Base-by-base conservation (phyloP, 1,284 basidiomycete genomes). In the Ustilago shanxiensis region DNA sequence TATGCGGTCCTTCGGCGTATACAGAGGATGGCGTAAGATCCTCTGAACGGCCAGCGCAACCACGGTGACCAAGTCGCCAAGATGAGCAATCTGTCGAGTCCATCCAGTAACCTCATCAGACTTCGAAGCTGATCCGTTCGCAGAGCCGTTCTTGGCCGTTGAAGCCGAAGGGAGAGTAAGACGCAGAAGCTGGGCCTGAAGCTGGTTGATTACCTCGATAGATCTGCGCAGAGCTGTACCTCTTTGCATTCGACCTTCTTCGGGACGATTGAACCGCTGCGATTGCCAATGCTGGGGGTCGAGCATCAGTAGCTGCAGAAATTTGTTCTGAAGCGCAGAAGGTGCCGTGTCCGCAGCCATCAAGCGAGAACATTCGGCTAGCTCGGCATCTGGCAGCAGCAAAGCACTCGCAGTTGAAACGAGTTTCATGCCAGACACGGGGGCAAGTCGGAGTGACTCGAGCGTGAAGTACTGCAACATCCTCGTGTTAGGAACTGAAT, bases 401-500 rank as follows among this genome's bases (percentile, higher is more conserved):
- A 62, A 31, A 6, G 67, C 37, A 29, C 59, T 55, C 16, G 66
- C 62, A 55, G 68, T 60, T 24, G 57, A 52, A 60, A 74, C 50
- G 44, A 75, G 57, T 74, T 76, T 70, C 58, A 66, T 55, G 26
- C 76, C 76, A 1, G 76, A 78, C 2, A 78, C 76, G 8, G 76
- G 76, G 10, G 64, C 71, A 2, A 88, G 84, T 14, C 80, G 85
- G 26, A 88, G 86, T 37, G 84, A 80, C 39, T 88, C 87, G 26
- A 91, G 84, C 0, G 89, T 86, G 76, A 91, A 90, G 71, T 90
- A 91, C 26, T 90, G 88, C 66, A 91, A 85, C 11, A 89, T 89
- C 3, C 86, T 82, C 20, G 87, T 81, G 1, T 87, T 75, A 60
- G 91, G 90, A 39, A 89, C 88, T 45, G 85, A 80, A 77, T 91